Conservation (phyloP, 2,329 filamentous ascomycete species). For the Drechslera avenae region DNA sequence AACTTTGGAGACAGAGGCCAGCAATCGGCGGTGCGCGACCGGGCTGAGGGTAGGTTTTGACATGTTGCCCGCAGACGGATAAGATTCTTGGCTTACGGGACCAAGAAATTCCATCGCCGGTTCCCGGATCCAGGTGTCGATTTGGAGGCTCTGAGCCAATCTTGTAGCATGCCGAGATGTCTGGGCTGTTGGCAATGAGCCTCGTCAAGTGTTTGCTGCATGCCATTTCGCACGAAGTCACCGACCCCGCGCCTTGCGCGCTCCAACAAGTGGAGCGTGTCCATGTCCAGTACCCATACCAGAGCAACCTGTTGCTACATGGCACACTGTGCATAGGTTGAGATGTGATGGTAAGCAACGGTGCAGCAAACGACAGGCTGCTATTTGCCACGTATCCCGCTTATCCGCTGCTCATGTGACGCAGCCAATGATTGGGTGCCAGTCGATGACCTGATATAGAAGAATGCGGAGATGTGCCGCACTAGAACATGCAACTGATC, state of each 20-base stretch:
- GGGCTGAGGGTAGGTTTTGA: conserved; percentile 12
- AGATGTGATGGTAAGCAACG: conserved; percentile 9
- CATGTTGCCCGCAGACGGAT: conserved; percentile 20
- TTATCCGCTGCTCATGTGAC: conserved; percentile 8
- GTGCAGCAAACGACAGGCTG: conserved; percentile 7
- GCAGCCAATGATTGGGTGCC: conserved; percentile 12
- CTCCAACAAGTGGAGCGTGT: conserved; percentile 1
- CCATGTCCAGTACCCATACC: too few relatives aligned
- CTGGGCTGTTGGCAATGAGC: conserved; percentile 29
- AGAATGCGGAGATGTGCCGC: not conserved
- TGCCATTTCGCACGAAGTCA: conserved; percentile 7
- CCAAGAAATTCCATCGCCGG: conserved; percentile 36
- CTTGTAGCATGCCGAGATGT: conserved; percentile 39
- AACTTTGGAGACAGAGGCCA: conserved; percentile 6
- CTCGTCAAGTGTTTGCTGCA: conserved; percentile 2
- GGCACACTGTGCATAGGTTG: not conserved
- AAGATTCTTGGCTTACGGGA: conserved; percentile 43
- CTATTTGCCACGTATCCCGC: conserved; percentile 13
- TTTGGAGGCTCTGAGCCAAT: conserved; percentile 17
- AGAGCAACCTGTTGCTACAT: not conserved
- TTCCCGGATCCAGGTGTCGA: conserved; percentile 21
- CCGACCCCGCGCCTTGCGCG: conserved; percentile 2
- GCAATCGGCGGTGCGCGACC: not conserved
- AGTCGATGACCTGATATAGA: conserved; percentile 1
- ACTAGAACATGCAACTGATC: conserved; percentile 11